Evolutionary conservation across 164 flowering plant species (phyloP).

Genomic region (Taxillus chinensis): DNA sequence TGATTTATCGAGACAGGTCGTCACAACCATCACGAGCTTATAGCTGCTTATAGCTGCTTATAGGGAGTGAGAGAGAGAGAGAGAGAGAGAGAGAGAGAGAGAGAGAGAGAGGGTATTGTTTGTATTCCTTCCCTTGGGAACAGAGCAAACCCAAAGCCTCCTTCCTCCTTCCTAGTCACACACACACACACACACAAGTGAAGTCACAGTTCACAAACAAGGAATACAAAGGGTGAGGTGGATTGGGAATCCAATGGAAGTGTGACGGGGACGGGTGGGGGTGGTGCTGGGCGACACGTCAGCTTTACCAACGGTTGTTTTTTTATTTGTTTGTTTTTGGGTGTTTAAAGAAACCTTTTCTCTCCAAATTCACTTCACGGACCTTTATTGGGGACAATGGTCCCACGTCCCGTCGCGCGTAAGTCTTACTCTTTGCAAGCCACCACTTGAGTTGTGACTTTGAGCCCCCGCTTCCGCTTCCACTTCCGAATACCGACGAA

Average conservation of each 20-base stretch:
- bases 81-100: conserved; percentile 3
- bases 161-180: too few species aligned
- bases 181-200: too few species aligned
- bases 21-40: background rate
- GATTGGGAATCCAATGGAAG: conserved; percentile 27
- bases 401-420: background rate
- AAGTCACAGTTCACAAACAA: conserved; percentile 4
- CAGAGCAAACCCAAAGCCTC: background rate
- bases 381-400: background rate
- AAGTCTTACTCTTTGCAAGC: background rate
- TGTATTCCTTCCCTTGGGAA: conserved; percentile 11
- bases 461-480: too few species aligned
- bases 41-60: background rate
- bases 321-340: background rate
- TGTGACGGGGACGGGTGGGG: conserved; percentile 31
- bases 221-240: background rate
- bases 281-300: conserved; percentile 26
- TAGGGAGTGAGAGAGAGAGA: background rate
- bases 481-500: too few species aligned
- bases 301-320: conserved; percentile 24
- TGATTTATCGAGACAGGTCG: background rate
- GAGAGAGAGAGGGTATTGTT: conserved; percentile 11
- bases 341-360: background rate
- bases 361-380: background rate
- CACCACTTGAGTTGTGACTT: too few species aligned